phyloP scores from a whole-genome alignment of 2,329 filamentous ascomycete species.

The Sarocladium strictum region DNA sequence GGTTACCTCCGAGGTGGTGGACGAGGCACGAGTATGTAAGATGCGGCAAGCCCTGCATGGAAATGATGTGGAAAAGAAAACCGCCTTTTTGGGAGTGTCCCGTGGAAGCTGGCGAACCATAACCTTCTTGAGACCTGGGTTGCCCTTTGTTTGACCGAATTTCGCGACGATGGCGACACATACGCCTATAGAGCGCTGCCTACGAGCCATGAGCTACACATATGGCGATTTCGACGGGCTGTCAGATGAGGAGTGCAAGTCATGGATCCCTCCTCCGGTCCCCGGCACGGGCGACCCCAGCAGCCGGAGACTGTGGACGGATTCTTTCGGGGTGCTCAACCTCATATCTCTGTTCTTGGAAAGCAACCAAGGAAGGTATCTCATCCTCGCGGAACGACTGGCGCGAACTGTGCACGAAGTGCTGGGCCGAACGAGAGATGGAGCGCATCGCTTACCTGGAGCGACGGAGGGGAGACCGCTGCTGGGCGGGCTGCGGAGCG shows the following conservation, averaged over 20 bases:
- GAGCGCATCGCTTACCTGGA: conserved; percentile 36
- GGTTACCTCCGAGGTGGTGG: neutral
- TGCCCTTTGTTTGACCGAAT: no score
- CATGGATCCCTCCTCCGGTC: conserved; percentile 40
- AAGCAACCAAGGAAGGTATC: conserved; percentile 30
- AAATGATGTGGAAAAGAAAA: no score
- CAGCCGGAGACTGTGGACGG: conserved; percentile 57
- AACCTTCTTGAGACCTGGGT: no score
- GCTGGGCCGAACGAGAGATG: conserved; percentile 47
- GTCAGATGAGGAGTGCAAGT: conserved; percentile 16
- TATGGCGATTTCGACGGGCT: conserved; percentile 27
- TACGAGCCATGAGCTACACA: conserved; percentile 29
- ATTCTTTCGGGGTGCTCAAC: conserved; percentile 54
- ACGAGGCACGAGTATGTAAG: neutral
- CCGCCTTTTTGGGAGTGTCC: no score
- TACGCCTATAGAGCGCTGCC: conserved; percentile 10
- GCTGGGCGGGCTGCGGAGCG: conserved; percentile 50
- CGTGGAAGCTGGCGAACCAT: no score
- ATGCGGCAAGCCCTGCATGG: no score
- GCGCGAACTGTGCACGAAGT: conserved; percentile 44
- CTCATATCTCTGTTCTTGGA: conserved; percentile 47
- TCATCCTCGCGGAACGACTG: conserved; percentile 42
- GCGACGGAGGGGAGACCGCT: conserved; percentile 47
- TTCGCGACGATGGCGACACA: neutral
- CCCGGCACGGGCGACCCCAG: conserved; percentile 45